These are phyloP conservation scores for Lithohypha guttulata DNA, from an alignment of 2,329 filamentous ascomycete species.

Conservation along the genomic window DNA sequence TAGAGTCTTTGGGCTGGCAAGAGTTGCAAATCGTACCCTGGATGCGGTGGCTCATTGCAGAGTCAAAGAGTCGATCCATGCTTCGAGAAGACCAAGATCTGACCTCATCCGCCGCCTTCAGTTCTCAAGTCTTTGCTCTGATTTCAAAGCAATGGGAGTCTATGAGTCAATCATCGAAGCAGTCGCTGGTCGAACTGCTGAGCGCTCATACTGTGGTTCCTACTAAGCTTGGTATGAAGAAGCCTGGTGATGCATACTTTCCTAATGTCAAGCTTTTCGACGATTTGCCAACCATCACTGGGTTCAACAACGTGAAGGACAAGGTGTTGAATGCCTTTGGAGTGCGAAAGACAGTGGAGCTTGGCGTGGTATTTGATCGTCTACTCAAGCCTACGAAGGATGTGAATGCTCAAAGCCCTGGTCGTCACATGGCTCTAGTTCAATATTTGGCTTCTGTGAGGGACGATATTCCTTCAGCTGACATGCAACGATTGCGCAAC, in stretches of 20 bases:
- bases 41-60: constrained; percentile 69
- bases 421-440: constrained; percentile 90
- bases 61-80: constrained; percentile 45
- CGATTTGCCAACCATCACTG: constrained; percentile 72
- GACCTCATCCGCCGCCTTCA: constrained; percentile 60
- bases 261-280: constrained; percentile 89
- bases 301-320: constrained; percentile 72
- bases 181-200: constrained; percentile 54
- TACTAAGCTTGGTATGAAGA: constrained; percentile 81
- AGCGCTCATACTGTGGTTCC: constrained; percentile 66
- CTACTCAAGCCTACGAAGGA: constrained; percentile 50
- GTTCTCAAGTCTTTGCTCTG: constrained; percentile 63
- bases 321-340: constrained; percentile 76
- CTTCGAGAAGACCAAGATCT: constrained; percentile 57
- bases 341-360: constrained; percentile 87
- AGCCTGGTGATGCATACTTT: constrained; percentile 80
- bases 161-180: constrained; percentile 56
- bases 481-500: constrained; percentile 65
- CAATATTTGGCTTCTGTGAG: constrained; percentile 86
- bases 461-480: constrained; percentile 73
- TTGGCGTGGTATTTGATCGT: constrained; percentile 85
- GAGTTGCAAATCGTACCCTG: constrained; percentile 76
- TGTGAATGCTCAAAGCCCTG: constrained; percentile 40
- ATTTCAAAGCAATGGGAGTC: constrained; percentile 85
- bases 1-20: constrained; percentile 77